A percentile compares a stretch with the other conserved stretches of the same genome.
Evolutionary conservation across 73 alveolate genomes (phyloP).

Genomic region (Effrenium voratum): DNA sequence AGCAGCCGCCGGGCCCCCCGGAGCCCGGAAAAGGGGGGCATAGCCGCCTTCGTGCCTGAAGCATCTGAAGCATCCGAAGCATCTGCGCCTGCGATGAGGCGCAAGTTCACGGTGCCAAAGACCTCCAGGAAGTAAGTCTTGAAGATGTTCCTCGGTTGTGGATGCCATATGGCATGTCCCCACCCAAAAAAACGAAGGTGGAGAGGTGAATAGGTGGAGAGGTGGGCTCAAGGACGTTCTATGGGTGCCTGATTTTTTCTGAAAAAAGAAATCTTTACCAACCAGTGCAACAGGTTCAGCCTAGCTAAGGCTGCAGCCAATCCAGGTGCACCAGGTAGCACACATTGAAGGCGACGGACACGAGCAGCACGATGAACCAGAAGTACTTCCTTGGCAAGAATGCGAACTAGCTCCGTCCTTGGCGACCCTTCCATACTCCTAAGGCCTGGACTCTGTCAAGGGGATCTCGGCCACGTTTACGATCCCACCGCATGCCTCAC

Average conservation of each 20-base stretch:
- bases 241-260: too few relatives aligned
- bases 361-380: constrained; percentile 71
- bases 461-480: constrained; percentile 20
- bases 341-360: constrained; percentile 46
- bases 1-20: too few relatives aligned
- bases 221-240: too few relatives aligned
- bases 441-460: neutral
- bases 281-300: too few relatives aligned
- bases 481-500: constrained; percentile 76
- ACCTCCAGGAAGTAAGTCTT: constrained; percentile 72
- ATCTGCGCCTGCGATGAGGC: constrained; percentile 1
- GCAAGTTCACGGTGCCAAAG: constrained; percentile 54
- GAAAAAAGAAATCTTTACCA: too few relatives aligned
- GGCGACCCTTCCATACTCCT: neutral
- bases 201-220: too few relatives aligned
- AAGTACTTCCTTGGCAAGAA: constrained; percentile 48
- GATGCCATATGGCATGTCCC: neutral
- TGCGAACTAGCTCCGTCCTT: neutral
- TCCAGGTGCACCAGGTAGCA: constrained; percentile 64
- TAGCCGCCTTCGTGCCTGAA: too few relatives aligned
- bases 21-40: too few relatives aligned
- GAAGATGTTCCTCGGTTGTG: constrained; percentile 47
- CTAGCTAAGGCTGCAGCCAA: constrained; percentile 24
- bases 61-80: too few relatives aligned
- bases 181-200: too few relatives aligned